Evolutionary conservation across 768 basidiomycete genomes (phyloP).

Genomic region (Boletus fagicola): DNA sequence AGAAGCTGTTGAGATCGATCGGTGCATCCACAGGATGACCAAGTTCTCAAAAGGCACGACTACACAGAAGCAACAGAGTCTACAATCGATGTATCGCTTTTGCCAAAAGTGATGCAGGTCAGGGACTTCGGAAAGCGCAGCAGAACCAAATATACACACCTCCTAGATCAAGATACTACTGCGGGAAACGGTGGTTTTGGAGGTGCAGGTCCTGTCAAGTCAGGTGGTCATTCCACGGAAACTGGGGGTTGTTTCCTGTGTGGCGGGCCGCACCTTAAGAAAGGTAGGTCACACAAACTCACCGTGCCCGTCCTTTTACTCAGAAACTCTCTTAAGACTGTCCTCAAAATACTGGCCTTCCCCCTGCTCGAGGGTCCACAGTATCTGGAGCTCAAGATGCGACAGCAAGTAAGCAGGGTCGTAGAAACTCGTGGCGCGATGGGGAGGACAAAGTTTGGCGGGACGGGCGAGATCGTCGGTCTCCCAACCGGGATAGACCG

Average conservation of each 20-base stretch:
- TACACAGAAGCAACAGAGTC: constrained; percentile 89
- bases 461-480: constrained; percentile 24
- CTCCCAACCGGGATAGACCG: constrained; percentile 25
- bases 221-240: constrained; percentile 54
- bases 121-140: constrained; percentile 91
- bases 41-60: constrained; percentile 80
- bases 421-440: constrained; percentile 38
- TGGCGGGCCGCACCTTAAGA: constrained; percentile 91
- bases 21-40: constrained; percentile 63
- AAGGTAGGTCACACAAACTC: constrained; percentile 48
- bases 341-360: constrained; percentile 48
- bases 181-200: constrained; percentile 61
- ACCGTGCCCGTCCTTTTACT: constrained; percentile 5
- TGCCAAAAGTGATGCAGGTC: constrained; percentile 97
- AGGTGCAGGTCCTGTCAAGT: constrained; percentile 50
- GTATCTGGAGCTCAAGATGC: constrained; percentile 37
- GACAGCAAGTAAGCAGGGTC: constrained; percentile 35
- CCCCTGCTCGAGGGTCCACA: constrained; percentile 23
- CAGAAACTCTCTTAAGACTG: constrained; percentile 39
- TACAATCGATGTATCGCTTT: constrained; percentile 79
- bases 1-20: constrained; percentile 15
- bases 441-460: constrained; percentile 19
- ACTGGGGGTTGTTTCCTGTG: constrained; percentile 86
- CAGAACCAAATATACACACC: constrained; percentile 94
- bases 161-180: constrained; percentile 93